A percentile compares a stretch with the other conserved stretches of the same genome.
Evolutionary conservation across 805 yeast species (phyloP).

Genomic region (Metschnikowia proteae): DNA sequence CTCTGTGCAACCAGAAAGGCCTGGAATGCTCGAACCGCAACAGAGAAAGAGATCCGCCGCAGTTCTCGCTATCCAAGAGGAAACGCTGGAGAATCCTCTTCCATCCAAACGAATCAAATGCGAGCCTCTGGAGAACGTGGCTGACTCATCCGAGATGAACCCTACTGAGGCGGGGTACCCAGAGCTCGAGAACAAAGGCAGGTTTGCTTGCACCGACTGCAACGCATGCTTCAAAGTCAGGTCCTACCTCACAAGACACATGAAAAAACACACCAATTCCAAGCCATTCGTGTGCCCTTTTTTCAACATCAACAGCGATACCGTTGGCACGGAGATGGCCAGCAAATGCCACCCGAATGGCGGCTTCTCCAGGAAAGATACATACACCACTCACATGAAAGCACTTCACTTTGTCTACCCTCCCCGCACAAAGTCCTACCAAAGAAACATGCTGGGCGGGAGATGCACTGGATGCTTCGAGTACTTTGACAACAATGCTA

Average conservation of each 20-base stretch:
- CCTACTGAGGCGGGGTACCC: background rate
- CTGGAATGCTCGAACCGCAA: background rate
- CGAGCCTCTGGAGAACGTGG: background rate
- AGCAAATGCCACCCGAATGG: conserved; percentile 75
- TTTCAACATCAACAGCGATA: conserved; percentile 24
- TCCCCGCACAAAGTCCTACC: conserved; percentile 70
- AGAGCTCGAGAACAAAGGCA: conserved; percentile 5
- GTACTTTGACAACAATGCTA: conserved; percentile 60
- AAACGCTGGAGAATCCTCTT: background rate
- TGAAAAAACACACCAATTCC: conserved; percentile 78
- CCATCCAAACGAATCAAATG: background rate
- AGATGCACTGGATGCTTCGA: conserved; percentile 79
- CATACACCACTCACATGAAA: conserved; percentile 87
- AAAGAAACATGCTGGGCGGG: conserved; percentile 65
- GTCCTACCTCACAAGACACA: conserved; percentile 87
- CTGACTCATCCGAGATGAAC: background rate
- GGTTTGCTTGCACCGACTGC: conserved; percentile 62
- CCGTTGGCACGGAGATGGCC: conserved; percentile 17
- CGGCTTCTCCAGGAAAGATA: conserved; percentile 88
- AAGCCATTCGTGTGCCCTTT: conserved; percentile 88
- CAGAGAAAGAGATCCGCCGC: conserved; percentile 2
- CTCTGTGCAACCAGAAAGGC: background rate
- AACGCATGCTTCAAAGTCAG: conserved; percentile 73
- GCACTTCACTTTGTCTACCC: conserved; percentile 86
- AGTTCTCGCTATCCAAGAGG: background rate